These are phyloP conservation scores for Oehlia diaphana DNA, from an alignment of 192 early-diverging fungal species.

Conservation along the genomic window DNA sequence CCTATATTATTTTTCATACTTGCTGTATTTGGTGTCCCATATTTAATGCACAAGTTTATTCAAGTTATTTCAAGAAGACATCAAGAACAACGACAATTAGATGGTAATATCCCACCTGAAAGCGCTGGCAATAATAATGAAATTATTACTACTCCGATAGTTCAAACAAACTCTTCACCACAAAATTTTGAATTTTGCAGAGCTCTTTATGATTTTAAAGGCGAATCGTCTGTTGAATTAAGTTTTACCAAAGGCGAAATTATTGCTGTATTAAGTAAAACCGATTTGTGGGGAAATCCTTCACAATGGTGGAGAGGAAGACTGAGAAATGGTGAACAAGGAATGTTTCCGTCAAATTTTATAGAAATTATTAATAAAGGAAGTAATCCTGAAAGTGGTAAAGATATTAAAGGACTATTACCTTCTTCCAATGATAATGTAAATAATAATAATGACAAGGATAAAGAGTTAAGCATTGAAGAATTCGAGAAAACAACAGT, in stretches of 20 bases:
- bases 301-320: constrained; percentile 93
- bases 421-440: not conserved
- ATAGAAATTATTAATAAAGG: constrained; percentile 86
- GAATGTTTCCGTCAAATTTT: constrained; percentile 90
- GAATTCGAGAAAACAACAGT: constrained; percentile 4
- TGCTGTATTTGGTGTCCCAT: constrained; percentile 88
- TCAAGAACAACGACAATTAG: constrained; percentile 34
- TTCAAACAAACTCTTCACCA: constrained; percentile 37
- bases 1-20: constrained; percentile 83
- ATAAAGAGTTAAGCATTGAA: not conserved
- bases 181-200: constrained; percentile 83
- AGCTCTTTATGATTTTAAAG: constrained; percentile 83
- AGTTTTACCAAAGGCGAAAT: constrained; percentile 83
- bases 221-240: constrained; percentile 78
- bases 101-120: constrained; percentile 34
- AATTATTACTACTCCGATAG: constrained; percentile 15
- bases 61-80: constrained; percentile 62
- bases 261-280: constrained; percentile 84
- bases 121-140: constrained; percentile 27
- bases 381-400: constrained; percentile 7
- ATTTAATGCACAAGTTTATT: constrained; percentile 87
- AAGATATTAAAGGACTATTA: constrained; percentile 2
- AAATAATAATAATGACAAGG: not conserved
- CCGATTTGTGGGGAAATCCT: constrained; percentile 72
- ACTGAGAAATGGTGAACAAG: constrained; percentile 77